Evolutionary conservation across 1,284 basidiomycete species (phyloP).

Genomic region (Ganoderma multipileum): DNA sequence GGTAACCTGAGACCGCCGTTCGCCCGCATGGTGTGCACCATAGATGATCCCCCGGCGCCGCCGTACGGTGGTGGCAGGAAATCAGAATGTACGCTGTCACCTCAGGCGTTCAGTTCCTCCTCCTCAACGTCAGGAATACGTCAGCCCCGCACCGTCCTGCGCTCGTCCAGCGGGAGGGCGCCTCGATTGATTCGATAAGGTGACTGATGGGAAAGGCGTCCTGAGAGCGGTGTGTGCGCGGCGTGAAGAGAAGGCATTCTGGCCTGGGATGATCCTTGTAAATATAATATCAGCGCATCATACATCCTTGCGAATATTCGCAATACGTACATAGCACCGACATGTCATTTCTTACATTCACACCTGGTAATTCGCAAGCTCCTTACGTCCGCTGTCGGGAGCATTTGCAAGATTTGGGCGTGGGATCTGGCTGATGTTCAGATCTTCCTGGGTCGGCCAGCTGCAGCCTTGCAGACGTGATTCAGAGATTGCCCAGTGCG

Average conservation of each 20-base stretch:
- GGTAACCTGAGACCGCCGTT: not conserved
- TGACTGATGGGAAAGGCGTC: slow-evolving; percentile 34
- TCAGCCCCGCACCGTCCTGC: slow-evolving; percentile 27
- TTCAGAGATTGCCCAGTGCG: slow-evolving; percentile 16
- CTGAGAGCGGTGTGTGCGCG: slow-evolving; percentile 25
- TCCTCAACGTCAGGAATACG: slow-evolving; percentile 35
- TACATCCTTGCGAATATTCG: slow-evolving; percentile 25
- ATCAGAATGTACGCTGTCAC: slow-evolving; percentile 32
- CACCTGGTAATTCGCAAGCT: slow-evolving; percentile 18
- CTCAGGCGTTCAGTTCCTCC: slow-evolving; percentile 25
- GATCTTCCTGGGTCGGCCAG: slow-evolving; percentile 19
- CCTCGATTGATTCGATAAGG: slow-evolving; percentile 36
- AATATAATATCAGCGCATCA: slow-evolving; percentile 18
- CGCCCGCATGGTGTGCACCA: not conserved
- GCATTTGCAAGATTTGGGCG: slow-evolving; percentile 18
- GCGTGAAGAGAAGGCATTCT: slow-evolving; percentile 31
- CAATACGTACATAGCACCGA: slow-evolving; percentile 14
- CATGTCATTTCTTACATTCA: slow-evolving; percentile 23
- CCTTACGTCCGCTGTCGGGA: slow-evolving; percentile 12
- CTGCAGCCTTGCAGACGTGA: slow-evolving; percentile 16
- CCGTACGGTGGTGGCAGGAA: slow-evolving; percentile 23
- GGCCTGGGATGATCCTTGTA: slow-evolving; percentile 28
- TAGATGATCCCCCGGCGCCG: slow-evolving; percentile 18
- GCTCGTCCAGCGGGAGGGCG: slow-evolving; percentile 26
- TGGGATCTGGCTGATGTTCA: slow-evolving; percentile 25